Percentiles rank a stretch among this genome's conserved stretches.
phyloP scores from a whole-genome alignment of 306 rosid genomes.

The Acacia acuminata region DNA sequence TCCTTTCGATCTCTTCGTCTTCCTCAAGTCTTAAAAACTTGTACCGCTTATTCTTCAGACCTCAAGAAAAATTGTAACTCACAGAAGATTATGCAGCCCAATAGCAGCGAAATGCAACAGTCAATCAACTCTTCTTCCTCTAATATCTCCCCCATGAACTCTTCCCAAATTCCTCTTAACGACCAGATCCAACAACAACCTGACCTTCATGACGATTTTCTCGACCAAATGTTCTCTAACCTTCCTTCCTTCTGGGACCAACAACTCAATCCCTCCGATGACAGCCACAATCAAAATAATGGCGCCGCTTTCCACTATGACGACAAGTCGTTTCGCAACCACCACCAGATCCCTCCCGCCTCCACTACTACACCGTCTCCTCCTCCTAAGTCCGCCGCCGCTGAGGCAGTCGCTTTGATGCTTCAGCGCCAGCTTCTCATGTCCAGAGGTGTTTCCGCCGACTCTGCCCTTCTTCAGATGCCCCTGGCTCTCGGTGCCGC shows the following conservation, averaged over 20 bases:
- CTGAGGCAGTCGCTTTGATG: conserved; percentile 63
- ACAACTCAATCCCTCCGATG: conserved; percentile 9
- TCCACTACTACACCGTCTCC: conserved; percentile 1
- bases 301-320: conserved; percentile 45
- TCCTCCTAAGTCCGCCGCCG: conserved; percentile 24
- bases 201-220: conserved; percentile 72
- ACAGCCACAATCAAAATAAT: conserved; percentile 35
- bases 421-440: conserved; percentile 77
- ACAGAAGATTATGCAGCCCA: conserved; percentile 52
- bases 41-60: background rate
- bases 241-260: conserved; percentile 67
- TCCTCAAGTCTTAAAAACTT: background rate
- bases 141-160: conserved; percentile 38
- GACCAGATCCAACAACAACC: conserved; percentile 44
- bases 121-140: conserved; percentile 49
- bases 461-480: conserved; percentile 51
- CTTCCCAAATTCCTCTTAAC: conserved; percentile 51
- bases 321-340: conserved; percentile 55
- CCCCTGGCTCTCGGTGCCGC: conserved; percentile 43
- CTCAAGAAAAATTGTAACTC: background rate
- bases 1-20: background rate
- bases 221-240: conserved; percentile 85
- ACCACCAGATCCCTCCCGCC: conserved; percentile 69
- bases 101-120: conserved; percentile 73
- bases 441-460: conserved; percentile 40